Evolutionary conservation across 495 filamentous ascomycete genomes (phyloP).

Genomic region (Penicillium manginii): DNA sequence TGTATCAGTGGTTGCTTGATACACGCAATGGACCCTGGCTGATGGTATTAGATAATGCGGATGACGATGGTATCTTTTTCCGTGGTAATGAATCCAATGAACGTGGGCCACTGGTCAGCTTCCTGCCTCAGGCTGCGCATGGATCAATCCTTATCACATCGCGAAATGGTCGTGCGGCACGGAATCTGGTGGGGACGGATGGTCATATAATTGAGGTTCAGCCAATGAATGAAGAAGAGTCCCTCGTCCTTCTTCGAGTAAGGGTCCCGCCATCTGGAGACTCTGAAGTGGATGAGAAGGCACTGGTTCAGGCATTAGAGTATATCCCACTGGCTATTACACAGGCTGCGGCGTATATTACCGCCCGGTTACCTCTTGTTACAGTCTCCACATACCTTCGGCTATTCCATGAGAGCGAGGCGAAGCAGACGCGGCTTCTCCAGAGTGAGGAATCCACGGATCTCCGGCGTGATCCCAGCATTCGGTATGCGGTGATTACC

Average conservation of each 20-base stretch:
- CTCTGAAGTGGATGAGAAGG: background rate
- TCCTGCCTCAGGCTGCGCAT: constrained; percentile 30
- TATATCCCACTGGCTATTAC: constrained; percentile 40
- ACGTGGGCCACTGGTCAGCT: constrained; percentile 22
- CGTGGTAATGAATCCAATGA: constrained; percentile 11
- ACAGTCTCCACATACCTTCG: constrained; percentile 23
- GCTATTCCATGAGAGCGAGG: constrained; percentile 22
- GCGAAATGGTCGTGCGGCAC: too few relatives aligned
- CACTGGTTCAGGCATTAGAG: constrained; percentile 30
- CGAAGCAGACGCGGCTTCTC: constrained; percentile 17
- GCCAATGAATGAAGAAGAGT: too few relatives aligned
- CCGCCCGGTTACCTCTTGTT: constrained; percentile 20
- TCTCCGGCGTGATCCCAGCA: constrained; percentile 30
- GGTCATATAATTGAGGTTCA: too few relatives aligned
- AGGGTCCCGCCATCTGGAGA: too few relatives aligned
- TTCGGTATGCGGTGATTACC: constrained; percentile 39
- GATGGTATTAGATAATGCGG: too few relatives aligned
- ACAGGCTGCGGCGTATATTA: constrained; percentile 37
- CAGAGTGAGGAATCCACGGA: constrained; percentile 19
- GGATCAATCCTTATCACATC: too few relatives aligned
- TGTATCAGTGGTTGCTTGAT: constrained; percentile 22
- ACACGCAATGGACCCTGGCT: constrained; percentile 20
- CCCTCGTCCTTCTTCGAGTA: too few relatives aligned
- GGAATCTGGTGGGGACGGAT: too few relatives aligned
- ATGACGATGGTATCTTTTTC: constrained; percentile 27